Base-by-base conservation (phyloP, 768 basidiomycete species). In the Tulasnella calospora region DNA sequence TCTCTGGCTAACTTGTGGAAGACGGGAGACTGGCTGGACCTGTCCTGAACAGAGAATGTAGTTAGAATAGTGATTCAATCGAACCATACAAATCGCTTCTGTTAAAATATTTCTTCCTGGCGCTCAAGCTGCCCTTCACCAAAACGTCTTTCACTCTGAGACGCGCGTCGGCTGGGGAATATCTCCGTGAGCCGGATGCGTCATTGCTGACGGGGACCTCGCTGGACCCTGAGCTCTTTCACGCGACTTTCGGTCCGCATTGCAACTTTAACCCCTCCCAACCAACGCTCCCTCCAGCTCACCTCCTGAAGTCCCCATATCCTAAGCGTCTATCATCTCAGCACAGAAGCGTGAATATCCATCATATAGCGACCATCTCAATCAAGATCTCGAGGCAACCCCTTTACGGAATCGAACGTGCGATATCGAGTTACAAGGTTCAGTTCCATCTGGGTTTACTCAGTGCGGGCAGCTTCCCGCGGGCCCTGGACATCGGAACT, bases 181-280 rank as follows among this genome's bases (percentile, higher is more conserved):
- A 33, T 67, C 61, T 67, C 30, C 61, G 61, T 13, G 12, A 67
- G 61, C 61, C n/a, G 33, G 10, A 67, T 9, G 61, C 61, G 61
- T 67, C 33, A 51, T 67, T 27, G 61, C 4, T 33, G 30, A 67
- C 61, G 61, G 61, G 33, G 61, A 67, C 61, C 27, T 67, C 33
- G 61, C 41, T 10, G 61, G 61, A 67, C 61, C 61, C 61, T 67
- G 61, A 67, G 61, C 61, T 67, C 61, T 67, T 67, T 67, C 61
- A 67, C 61, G 61, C 61, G 61, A 67, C 61, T 67, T 67, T 67
- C 61, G 30, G 61, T 67, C 61, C 61, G 61, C 61, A 67, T 67
- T 67, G 61, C 61, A 67, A 67, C 61, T 67, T 67, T 27, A n/a
- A 67, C 61, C 27, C 55, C 27, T 27, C 13, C 61, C 6, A 5